Evolutionary conservation across 352 stramenopile genomes (phyloP).

Genomic region (Phytophthora pinifolia): DNA sequence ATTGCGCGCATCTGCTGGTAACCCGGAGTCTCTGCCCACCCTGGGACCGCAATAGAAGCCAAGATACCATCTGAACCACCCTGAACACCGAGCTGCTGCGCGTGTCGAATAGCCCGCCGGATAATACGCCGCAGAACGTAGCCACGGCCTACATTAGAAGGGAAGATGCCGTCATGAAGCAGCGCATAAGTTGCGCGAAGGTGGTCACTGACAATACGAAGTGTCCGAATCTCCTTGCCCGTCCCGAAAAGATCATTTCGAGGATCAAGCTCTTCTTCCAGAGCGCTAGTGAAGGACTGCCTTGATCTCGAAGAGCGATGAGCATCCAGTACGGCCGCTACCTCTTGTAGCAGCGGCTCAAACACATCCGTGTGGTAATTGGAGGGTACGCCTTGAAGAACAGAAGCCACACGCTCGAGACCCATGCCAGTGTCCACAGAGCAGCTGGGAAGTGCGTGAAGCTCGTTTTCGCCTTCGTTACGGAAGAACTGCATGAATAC

Average conservation of each 20-base stretch:
- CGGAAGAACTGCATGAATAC: slow-evolving; percentile 98
- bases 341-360: slow-evolving; percentile 80
- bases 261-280: slow-evolving; percentile 53
- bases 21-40: slow-evolving; percentile 35
- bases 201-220: slow-evolving; percentile 95
- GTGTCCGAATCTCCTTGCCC: slow-evolving; percentile 54
- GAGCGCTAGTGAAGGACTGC: slow-evolving; percentile 36
- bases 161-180: slow-evolving; percentile 93
- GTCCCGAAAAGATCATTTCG: slow-evolving; percentile 43
- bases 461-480: slow-evolving; percentile 66
- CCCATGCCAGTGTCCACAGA: slow-evolving; percentile 98
- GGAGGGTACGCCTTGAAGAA: slow-evolving; percentile 93
- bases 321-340: slow-evolving; percentile 49
- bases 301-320: slow-evolving; percentile 9
- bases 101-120: slow-evolving; percentile 81
- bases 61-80: slow-evolving; percentile 36
- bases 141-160: slow-evolving; percentile 94
- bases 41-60: slow-evolving; percentile 48
- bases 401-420: slow-evolving; percentile 94
- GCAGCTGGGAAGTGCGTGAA: slow-evolving; percentile 87
- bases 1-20: slow-evolving; percentile 69
- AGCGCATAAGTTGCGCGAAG: slow-evolving; percentile 94
- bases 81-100: slow-evolving; percentile 57
- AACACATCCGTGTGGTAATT: slow-evolving; percentile 99
- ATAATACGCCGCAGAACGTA: slow-evolving; percentile 96